Base-by-base conservation (phyloP, 2,329 filamentous ascomycete species). In the Claviceps spartinae region DNA sequence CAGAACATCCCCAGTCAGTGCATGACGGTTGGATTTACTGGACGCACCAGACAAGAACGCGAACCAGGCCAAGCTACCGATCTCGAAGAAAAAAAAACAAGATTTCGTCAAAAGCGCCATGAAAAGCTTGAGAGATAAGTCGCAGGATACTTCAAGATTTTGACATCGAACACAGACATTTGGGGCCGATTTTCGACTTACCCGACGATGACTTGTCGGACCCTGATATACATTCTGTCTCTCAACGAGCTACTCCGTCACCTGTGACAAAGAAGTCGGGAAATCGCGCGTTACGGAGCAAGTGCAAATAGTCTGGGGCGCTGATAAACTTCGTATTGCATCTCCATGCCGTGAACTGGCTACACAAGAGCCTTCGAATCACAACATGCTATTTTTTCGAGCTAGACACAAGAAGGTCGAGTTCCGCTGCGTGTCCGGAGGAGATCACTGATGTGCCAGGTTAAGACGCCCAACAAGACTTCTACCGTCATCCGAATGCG, bases 311-410 rank as follows among this genome's bases (percentile, higher is more conserved):
- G 77, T 77, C 45, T 69, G 71, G 47, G 71, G 71, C 72, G 26
- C 66, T 81, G 34, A 68, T 73, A 52, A 73, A 75, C 57, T 78
- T 72, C 18, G 61, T 81, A 3, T 63, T 79, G 47, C 76, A 77
- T 52, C 67, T 79, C 0, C 76, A 79, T 57, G 69, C 73, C 2
- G 74, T 78, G 1, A 72, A 77, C 54, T 79, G 76, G 76, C 67
- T 80, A 5, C 77, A 79, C 65, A 80, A 81, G 57, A 75, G 75
- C n/a, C 65, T 80, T 5, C 72, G 76, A 73, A 70, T 53, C 65
- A 74, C 51, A 79, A 77, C 58, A 67, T 80, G 34, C 60, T 80
- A 11, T 77, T 79, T 60, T 77, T 77, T 59, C 63, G 63, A 36
- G 55, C 58, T 30, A 53, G 53, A 30, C 46, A 53, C 22, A 63